Evolutionary conservation across 805 yeast genomes (phyloP), one percentile per base, ranked within the genome.

Genomic region (Allodekkera sacchari): DNA sequence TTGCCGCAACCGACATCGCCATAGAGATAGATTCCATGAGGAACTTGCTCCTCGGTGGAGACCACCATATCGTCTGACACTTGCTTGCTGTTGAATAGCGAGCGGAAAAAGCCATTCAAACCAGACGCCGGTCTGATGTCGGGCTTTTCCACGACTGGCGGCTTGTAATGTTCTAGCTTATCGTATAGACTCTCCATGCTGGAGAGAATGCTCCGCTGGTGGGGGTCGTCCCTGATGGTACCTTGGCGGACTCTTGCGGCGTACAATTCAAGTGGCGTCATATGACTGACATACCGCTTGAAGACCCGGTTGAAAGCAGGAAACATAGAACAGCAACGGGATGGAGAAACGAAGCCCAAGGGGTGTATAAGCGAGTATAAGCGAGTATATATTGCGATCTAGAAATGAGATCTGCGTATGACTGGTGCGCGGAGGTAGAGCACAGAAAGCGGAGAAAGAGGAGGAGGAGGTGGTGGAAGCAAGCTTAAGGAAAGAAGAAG

Each of bases 1-100:
- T 92, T 89, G 4, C 98, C 98, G 57, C 97, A 88, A 2, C 98
- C 98, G 26, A 92, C 98, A 55, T 92, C 97, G 15, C 98, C 98
- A 56, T 83, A 92, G 19, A 92, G 64, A 49, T 92, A 92, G 6
- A 92, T 80, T 4, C 98, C 98, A 42, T 70, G 64, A 2, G 92
- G 95, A 10, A 77, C 64, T 13, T 55, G 55, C 7, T 41, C 39
- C 22, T 32, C 36, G 12, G 18, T 6, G 10, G 25, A 25, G 3
- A 22, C 20, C 3, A 13, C 12, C n/a, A 6, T 11, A 6, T 9
- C 5, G n/a, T 33, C 30, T 5, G 18, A 9, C 4, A 11, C 10
- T 13, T 30, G 24, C 9, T 18, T 13, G 17, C 35, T 17, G 7
- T 22, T 5, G 26, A 68, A 53, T 9, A 67, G 20, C 5, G 54